Evolutionary conservation across 2,329 filamentous ascomycete species (phyloP), one percentile per base, ranked within the genome.

Genomic region (Leptographium wingfieldii): DNA sequence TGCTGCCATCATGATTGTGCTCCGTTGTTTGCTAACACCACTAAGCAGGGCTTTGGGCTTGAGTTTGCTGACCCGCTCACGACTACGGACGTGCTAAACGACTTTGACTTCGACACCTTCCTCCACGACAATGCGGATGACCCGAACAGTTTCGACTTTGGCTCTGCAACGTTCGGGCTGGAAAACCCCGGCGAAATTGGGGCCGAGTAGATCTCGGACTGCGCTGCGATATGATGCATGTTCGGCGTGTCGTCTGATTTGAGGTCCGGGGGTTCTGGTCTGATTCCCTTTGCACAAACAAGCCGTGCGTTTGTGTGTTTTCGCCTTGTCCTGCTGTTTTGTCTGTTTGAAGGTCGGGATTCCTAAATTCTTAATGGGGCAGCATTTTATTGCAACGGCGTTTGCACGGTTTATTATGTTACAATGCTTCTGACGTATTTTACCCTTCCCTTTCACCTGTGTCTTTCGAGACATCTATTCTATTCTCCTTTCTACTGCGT

Each of bases 51-150:
- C 60, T 81, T 81, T 59, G 68, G 67, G 53, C 77, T 85, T 71
- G 80, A 80, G 60, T 80, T 83, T 68, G 75, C 78, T 59, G 81
- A 83, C 63, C 79, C 81, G 2, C 69, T 79, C 31, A 74, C 75
- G 62, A 76, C 77, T 6, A 72, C 72, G 59, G 79, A 86, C 67
- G 83, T 86, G 43, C 74, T 87, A 55, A 82, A 82, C 66, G 83
- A 85, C 64, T 87, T 87, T 66, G 84, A 87, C 65, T 82, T 87
- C 65, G 84, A 87, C 69, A 85, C 83, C 1, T 87, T 87, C 73
- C 73, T 87, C 9, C 82, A 86, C 63, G 77, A 80, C 60, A 77
- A 79, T 61, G 78, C 79, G 55, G 74, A 71, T 40, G 77, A 76
- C 49, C 73, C 73, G 51, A 70, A 72, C 52, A 70, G 68, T 5